Conservation (phyloP, 164 flowering plant species). For the Aristolochia contorta region DNA sequence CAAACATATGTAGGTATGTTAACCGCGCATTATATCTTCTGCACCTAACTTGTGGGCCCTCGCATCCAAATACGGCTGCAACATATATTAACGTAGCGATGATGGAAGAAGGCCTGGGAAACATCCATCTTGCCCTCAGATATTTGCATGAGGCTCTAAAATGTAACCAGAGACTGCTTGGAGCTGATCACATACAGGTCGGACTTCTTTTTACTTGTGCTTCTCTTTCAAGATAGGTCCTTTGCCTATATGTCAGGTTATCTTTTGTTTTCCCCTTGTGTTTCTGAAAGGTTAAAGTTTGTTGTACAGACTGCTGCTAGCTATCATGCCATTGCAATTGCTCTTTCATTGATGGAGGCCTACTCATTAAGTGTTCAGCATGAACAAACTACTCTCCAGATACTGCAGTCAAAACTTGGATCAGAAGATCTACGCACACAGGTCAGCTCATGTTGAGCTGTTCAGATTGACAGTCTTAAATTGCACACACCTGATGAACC, state of each 20-base stretch:
- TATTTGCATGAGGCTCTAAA: constrained; percentile 92
- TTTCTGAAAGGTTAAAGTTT: not conserved
- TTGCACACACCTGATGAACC: not conserved
- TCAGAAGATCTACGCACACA: constrained; percentile 91
- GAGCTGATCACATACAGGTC: constrained; percentile 94
- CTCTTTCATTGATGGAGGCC: constrained; percentile 93
- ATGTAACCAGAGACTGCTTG: constrained; percentile 88
- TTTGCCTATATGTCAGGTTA: not conserved
- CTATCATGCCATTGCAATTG: constrained; percentile 96
- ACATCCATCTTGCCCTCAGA: constrained; percentile 84
- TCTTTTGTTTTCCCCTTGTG: not conserved
- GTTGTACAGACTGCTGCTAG: constrained; percentile 81
- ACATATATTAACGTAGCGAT: constrained; percentile 95
- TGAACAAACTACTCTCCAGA: constrained; percentile 89
- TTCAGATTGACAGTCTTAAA: not conserved
- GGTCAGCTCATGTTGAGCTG: constrained; percentile 25
- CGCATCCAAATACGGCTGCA: constrained; percentile 97
- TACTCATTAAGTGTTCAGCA: constrained; percentile 93
- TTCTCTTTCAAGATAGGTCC: not conserved
- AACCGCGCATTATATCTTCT: constrained; percentile 89
- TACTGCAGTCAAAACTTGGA: constrained; percentile 83
- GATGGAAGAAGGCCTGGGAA: constrained; percentile 99
- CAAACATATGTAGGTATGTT: constrained; percentile 48
- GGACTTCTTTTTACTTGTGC: constrained; percentile 13
- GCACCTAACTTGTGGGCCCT: constrained; percentile 87